Base-by-base conservation (phyloP, 768 basidiomycete species). In the Cantharellus cinnabarinus region DNA sequence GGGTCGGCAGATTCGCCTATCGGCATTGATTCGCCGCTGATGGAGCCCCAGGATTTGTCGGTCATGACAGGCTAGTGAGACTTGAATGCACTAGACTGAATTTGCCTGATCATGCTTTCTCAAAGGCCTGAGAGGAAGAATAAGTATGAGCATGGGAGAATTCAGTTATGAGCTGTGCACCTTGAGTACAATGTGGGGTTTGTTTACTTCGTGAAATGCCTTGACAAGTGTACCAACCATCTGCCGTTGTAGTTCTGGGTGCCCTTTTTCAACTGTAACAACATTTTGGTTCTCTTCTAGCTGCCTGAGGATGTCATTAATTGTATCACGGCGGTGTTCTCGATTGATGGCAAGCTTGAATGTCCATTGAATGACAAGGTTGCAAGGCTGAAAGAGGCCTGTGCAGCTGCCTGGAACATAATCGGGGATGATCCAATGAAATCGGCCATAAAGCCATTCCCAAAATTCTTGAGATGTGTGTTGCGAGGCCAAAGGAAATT, bases 291-390 rank as follows among this genome's bases (percentile, higher is more conserved):
- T 48, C 44, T 48, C 44, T 10, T 54, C 52, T 29, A 29, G 20
- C 20, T 52, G 42, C 3, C 2, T 4, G 14, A 59, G 50, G 4
- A 42, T 52, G 38, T 59, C 50, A 29, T 59, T 54, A 10, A 50
- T 41, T 3, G 52, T 50, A 52, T 59, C 58, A 7, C 4, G 2
- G 15, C 37, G 58, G 15, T 39, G 40, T 55, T 42, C 34, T 37
- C 64, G 66, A 5, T 66, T 62, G 52, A 70, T 3, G 38, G 57
- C 38, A 42, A 67, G 65, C 58, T 69, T 69, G 64, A 68, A 62
- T 29, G 66, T 58, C 20, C 64, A 61, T 20, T 70, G 62, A 2
- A 69, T 60, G 0, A 66, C 69, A 42, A 69, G 65, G 62, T 69
- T 67, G n/a, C 65, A 64, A 38, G 69, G 67, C 42, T 70, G 69